A percentile compares a stretch with the other conserved stretches of the same genome.
phyloP scores from a whole-genome alignment of 1,284 basidiomycete genomes.

The Serendipita sp. region DNA sequence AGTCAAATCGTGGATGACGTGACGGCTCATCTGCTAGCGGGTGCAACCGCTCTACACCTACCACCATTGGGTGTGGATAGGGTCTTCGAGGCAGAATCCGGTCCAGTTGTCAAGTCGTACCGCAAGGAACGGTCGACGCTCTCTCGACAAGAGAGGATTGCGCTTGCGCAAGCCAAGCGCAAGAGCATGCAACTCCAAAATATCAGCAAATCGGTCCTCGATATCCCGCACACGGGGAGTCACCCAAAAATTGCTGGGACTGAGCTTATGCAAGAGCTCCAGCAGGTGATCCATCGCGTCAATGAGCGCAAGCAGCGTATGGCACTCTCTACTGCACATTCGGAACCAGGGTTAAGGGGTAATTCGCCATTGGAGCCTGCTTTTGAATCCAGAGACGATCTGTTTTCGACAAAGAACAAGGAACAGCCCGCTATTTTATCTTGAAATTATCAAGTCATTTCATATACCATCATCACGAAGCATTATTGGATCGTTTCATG shows the following conservation, averaged over 20 bases:
- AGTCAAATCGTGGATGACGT: conserved; percentile 34
- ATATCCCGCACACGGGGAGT: conserved; percentile 7
- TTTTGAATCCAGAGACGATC: too few relatives aligned
- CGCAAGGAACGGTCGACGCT: conserved; percentile 40
- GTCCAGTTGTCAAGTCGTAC: conserved; percentile 24
- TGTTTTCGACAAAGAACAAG: too few relatives aligned
- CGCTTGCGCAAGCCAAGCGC: conserved; percentile 38
- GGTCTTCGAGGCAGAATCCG: conserved; percentile 57
- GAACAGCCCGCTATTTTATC: too few relatives aligned
- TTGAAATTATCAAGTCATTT: too few relatives aligned
- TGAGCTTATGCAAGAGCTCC: conserved; percentile 68
- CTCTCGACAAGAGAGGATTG: conserved; percentile 57
- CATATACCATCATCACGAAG: too few relatives aligned
- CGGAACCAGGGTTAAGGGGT: too few relatives aligned
- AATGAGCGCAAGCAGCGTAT: conserved; percentile 49
- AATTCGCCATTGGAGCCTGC: too few relatives aligned
- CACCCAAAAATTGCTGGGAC: background rate
- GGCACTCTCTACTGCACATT: conserved; percentile 15
- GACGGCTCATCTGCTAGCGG: conserved; percentile 37
- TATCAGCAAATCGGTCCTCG: background rate
- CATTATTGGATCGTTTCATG: too few relatives aligned
- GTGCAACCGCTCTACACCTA: conserved; percentile 35
- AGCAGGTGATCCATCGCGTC: conserved; percentile 73
- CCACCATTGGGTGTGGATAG: conserved; percentile 54
- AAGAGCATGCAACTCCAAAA: conserved; percentile 22